These are phyloP conservation scores for Rugonectria rugulosa DNA, from an alignment of 2,329 filamentous ascomycete genomes.

Conservation along the genomic window DNA sequence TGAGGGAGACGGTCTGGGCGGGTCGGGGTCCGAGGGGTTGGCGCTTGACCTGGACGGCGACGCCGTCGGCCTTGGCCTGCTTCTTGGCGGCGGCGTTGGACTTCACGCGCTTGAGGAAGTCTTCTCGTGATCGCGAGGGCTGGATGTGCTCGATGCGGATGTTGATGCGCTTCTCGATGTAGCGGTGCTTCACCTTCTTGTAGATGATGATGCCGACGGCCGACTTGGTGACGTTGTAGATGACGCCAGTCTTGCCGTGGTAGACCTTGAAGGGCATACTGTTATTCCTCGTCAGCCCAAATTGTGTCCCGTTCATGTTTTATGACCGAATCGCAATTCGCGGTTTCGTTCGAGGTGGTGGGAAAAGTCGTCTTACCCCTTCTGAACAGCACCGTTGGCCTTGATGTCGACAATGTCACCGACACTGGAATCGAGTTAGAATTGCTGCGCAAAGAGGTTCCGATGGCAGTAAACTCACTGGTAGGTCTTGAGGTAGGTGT, in stretches of 20 bases:
- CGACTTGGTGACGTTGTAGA: constrained; percentile 99
- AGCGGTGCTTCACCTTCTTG: constrained; percentile 99
- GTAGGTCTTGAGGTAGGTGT: constrained; percentile 95
- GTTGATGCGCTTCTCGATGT: constrained; percentile 99
- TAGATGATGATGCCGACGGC: constrained; percentile 98
- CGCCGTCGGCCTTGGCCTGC: constrained; percentile 90
- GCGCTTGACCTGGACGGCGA: constrained; percentile 91
- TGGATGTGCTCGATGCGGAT: constrained; percentile 97
- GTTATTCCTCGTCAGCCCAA: constrained; percentile 48
- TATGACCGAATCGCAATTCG: constrained; percentile 26
- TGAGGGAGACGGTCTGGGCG: constrained; percentile 78
- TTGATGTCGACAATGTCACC: constrained; percentile 99
- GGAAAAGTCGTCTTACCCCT: constrained; percentile 72
- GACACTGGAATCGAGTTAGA: constrained; percentile 70
- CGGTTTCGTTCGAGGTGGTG: constrained; percentile 28
- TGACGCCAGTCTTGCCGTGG: constrained; percentile 97
- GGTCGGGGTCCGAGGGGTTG: constrained; percentile 81
- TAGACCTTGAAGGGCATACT: constrained; percentile 99
- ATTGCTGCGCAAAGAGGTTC: constrained; percentile 13
- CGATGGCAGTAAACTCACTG: constrained; percentile 58
- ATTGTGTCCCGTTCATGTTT: constrained; percentile 12
- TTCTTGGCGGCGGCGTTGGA: constrained; percentile 91
- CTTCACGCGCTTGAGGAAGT: constrained; percentile 97
- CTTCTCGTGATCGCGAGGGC: constrained; percentile 93
- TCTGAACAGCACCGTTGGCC: constrained; percentile 97